These are phyloP conservation scores for Diutina rugosa DNA, from an alignment of 1,139 yeast genomes.

Conservation along the genomic window DNA sequence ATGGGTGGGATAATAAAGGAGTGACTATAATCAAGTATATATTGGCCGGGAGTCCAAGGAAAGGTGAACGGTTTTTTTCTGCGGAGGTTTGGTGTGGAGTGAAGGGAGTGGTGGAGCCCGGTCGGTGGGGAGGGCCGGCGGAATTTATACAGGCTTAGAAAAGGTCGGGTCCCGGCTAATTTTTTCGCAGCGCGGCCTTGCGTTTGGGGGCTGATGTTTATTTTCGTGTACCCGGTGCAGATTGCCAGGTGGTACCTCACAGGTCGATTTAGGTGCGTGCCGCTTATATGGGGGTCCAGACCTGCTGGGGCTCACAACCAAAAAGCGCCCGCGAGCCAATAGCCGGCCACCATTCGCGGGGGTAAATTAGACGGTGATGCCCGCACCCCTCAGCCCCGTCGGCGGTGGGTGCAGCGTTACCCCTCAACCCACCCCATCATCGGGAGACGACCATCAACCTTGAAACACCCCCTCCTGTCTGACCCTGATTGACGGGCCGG, in stretches of 20 bases:
- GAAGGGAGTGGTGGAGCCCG: background rate
- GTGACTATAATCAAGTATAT: slow-evolving; percentile 2
- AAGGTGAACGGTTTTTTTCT: background rate
- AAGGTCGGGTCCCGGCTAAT: background rate
- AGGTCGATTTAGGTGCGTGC: background rate
- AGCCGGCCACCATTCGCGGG: too few relatives aligned
- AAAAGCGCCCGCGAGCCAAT: background rate
- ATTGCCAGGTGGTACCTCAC: background rate
- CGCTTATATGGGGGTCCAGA: background rate
- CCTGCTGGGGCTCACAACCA: background rate
- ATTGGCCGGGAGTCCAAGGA: background rate
- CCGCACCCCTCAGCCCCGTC: too few relatives aligned
- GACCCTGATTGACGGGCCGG: background rate
- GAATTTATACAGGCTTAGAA: background rate
- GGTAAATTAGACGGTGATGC: too few relatives aligned
- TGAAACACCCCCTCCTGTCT: too few relatives aligned
- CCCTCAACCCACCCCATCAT: too few relatives aligned
- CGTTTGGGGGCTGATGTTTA: background rate
- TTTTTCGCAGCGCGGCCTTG: background rate
- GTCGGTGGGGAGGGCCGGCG: background rate
- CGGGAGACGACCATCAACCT: too few relatives aligned
- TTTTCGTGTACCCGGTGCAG: background rate
- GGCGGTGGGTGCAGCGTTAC: too few relatives aligned
- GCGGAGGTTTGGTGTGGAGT: background rate
- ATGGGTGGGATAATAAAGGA: slow-evolving; percentile 3